phyloP scores from a whole-genome alignment of 768 basidiomycete genomes.

The Tylopilus rubrobrunneus region DNA sequence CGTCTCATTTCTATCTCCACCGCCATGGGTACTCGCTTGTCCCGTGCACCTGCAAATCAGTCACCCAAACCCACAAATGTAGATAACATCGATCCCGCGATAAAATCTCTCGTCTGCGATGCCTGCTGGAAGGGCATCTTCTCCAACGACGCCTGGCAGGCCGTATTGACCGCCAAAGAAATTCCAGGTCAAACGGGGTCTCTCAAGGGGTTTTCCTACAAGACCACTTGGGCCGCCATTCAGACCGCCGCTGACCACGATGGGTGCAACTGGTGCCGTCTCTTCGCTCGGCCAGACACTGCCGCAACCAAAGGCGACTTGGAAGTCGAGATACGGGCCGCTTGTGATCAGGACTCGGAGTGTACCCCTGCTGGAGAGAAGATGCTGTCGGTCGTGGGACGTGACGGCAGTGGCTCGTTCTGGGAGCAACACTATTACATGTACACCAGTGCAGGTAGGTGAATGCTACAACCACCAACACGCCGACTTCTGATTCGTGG shows the following conservation, averaged over 20 bases:
- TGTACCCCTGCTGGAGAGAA: conserved; percentile 1
- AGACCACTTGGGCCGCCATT: background rate
- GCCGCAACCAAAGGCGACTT: background rate
- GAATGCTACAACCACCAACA: background rate
- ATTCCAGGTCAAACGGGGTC: background rate
- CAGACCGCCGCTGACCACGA: background rate
- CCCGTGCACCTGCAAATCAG: background rate
- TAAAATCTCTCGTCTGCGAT: conserved; percentile 1
- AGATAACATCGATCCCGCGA: background rate
- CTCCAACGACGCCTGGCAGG: background rate
- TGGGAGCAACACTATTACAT: background rate
- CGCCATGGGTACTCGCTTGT: background rate
- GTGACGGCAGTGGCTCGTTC: too few relatives aligned
- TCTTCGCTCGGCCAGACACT: background rate
- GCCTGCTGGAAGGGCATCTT: background rate
- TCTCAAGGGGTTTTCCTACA: background rate
- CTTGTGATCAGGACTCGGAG: background rate
- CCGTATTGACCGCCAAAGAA: background rate
- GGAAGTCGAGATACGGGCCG: background rate
- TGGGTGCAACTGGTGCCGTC: background rate
- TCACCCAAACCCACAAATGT: background rate
- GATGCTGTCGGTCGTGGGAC: background rate
- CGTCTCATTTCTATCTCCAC: background rate
- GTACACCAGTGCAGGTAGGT: background rate
- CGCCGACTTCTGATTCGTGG: background rate